Conservation (phyloP, 2,329 filamentous ascomycete species). For the Epichloe brachyelytri region DNA sequence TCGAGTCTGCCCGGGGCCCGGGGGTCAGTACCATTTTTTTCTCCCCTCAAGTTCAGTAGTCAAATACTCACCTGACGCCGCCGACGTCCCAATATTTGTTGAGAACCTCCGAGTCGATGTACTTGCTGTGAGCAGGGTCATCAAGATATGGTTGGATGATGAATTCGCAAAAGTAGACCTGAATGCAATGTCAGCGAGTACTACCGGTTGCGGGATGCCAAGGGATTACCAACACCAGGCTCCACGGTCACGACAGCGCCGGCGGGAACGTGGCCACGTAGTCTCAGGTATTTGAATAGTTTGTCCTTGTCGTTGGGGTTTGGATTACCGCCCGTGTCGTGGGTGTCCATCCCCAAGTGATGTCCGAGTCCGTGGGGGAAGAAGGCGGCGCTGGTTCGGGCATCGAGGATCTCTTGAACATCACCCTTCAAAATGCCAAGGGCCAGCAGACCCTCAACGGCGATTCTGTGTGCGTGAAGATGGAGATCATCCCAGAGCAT, state of each 20-base stretch:
- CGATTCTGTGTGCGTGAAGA: conserved; percentile 63
- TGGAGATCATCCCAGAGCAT: conserved; percentile 75
- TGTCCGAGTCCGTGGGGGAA: conserved; percentile 87
- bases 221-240: conserved; percentile 53
- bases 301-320: conserved; percentile 68
- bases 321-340: conserved; percentile 70
- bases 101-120: conserved; percentile 61
- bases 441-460: conserved; percentile 63
- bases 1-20: conserved; percentile 32
- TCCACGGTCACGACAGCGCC: conserved; percentile 88
- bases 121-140: conserved; percentile 58
- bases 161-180: conserved; percentile 84
- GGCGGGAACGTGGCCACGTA: conserved; percentile 61
- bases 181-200: conserved; percentile 4
- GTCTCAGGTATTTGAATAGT: conserved; percentile 77
- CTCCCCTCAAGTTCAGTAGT: not conserved
- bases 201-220: not conserved
- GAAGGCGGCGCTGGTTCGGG: conserved; percentile 76
- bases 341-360: conserved; percentile 85
- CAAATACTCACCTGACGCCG: conserved; percentile 47
- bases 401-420: conserved; percentile 60
- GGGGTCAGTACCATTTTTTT: not conserved
- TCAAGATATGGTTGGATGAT: conserved; percentile 72
- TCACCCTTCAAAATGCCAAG: conserved; percentile 62
- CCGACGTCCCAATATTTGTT: conserved; percentile 74